Evolutionary conservation across 176 grass and related monocot species (phyloP).

Genomic region (Carex scoparia): DNA sequence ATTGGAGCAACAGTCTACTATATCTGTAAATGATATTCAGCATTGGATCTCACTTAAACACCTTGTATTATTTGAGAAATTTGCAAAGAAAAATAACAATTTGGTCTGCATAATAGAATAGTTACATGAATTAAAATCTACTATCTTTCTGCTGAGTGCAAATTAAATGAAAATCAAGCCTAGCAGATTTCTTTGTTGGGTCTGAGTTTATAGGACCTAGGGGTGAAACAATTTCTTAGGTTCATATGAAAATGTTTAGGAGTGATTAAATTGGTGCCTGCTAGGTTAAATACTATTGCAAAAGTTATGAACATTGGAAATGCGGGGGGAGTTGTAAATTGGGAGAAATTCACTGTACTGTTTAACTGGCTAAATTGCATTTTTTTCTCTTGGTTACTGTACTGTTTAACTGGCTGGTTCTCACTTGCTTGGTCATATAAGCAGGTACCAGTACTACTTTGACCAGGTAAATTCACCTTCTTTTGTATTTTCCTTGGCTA

Average conservation of each 20-base stretch:
- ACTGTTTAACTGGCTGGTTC: not conserved
- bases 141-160: not conserved
- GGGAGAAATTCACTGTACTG: not conserved
- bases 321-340: not conserved
- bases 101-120: conserved; percentile 2
- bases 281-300: not conserved
- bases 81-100: not conserved
- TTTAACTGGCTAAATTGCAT: not conserved
- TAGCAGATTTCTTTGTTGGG: not conserved
- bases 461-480: not conserved
- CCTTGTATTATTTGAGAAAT: not conserved
- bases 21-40: not conserved
- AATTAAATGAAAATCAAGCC: not conserved
- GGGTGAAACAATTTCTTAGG: not conserved
- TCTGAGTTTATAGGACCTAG: not conserved
- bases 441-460: not conserved
- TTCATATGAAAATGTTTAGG: not conserved
- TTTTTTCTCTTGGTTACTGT: not conserved
- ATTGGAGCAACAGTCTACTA: not conserved
- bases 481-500: not conserved
- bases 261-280: not conserved
- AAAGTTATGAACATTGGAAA: not conserved
- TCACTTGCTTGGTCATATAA: not conserved
- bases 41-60: not conserved
- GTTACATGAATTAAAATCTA: not conserved